These are phyloP conservation scores for Mycogone perniciosa DNA, from an alignment of 2,329 filamentous ascomycete genomes.

Conservation along the genomic window DNA sequence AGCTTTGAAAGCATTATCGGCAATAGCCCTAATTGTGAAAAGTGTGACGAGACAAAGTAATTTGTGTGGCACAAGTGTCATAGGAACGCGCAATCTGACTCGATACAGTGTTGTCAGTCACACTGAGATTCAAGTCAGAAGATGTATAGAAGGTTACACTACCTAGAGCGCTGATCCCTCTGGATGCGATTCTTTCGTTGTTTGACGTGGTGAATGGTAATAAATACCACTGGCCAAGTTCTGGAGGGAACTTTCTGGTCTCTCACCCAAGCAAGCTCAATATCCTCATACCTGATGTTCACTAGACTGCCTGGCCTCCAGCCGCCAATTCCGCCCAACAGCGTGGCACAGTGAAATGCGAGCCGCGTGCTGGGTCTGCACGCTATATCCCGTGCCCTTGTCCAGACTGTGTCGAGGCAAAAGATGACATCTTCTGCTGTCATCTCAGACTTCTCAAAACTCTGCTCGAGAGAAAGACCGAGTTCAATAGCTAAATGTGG, in stretches of 20 bases:
- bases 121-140: not conserved
- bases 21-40: conserved; percentile 5
- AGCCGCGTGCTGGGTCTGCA: conserved; percentile 1
- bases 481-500: conserved; percentile 1
- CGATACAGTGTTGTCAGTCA: not conserved
- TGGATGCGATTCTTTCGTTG: conserved; percentile 4
- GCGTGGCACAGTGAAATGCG: conserved; percentile 2
- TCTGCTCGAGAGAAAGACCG: conserved; percentile 2
- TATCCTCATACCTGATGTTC: conserved; percentile 3
- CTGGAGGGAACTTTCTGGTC: not conserved
- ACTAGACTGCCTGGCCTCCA: conserved; percentile 4
- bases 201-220: conserved; percentile 5
- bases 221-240: conserved; percentile 5
- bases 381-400: not conserved
- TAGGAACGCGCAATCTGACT: conserved; percentile 1
- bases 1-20: conserved; percentile 8
- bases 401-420: conserved; percentile 4
- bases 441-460: conserved; percentile 4
- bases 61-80: not conserved
- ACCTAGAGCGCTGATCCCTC: conserved; percentile 8
- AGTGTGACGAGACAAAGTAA: conserved; percentile 4
- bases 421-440: conserved; percentile 4
- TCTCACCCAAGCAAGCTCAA: conserved; percentile 7
- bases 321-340: conserved; percentile 4
- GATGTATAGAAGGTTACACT: not conserved